Base-by-base conservation (phyloP, 2,329 filamentous ascomycete genomes). In the Aureobasidium sp. region DNA sequence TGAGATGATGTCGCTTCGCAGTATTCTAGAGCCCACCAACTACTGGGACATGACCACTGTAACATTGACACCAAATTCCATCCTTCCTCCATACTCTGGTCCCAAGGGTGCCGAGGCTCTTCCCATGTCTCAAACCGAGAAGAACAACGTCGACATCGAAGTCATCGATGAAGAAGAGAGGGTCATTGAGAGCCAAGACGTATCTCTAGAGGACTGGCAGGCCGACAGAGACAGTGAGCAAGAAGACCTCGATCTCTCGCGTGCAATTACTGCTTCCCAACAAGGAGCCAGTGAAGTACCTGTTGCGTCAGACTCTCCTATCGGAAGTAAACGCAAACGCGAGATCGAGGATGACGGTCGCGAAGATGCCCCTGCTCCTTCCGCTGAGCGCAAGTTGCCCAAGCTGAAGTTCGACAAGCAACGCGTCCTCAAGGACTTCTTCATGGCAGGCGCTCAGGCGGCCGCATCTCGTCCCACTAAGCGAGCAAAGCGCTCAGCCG, bases 291-390 rank as follows among this genome's bases (percentile, higher is more conserved):
- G 21, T 9, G 53, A 57, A 16, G 11, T 36, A 3, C 36, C 36
- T 8, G 10, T 13, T 5, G 29, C 48, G 41, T 21, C 36, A 3
- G 30, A 39, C 15, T 39, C 42, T 8, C 25, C 54, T 1, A 29
- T 21, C 21, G 49, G 59, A 29, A n/a, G 27, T 27, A 61, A 61
- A 25, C 59, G 59, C 42, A 61, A 61, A 16, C 48, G 59, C 8
- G 59, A 54, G 8, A 32, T 30, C 27, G 21, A 54, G 8, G 59
- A 61, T 16, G 59, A 54, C 5, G 59, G 48, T 11, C 29, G 34
- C 3, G 47, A 52, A 32, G 59, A 55, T 9, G 13, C 25, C 30
- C n/a, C 44, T 48, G 32, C 41, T 30, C 32, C 42, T n/a, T 10
- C 32, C 2, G 11, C 54, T 58, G 54, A 11, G 9, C 54, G 42